Evolutionary conservation across 164 flowering plant genomes (phyloP).

Genomic region (Dillenia turbinata): DNA sequence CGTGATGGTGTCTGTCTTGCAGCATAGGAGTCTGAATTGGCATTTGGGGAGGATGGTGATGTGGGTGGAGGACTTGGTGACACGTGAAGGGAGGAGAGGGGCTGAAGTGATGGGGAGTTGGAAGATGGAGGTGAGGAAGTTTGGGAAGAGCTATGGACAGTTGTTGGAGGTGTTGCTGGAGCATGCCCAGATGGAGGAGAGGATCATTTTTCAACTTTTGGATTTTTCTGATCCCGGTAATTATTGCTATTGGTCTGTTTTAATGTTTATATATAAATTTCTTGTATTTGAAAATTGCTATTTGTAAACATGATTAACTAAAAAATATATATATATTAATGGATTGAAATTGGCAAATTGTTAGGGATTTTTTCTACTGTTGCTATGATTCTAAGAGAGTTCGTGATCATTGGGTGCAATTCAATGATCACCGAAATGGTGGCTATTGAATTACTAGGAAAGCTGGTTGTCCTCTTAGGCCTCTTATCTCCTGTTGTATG

Average conservation of each 20-base stretch:
- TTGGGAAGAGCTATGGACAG: slow-evolving; percentile 43
- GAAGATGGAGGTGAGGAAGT: slow-evolving; percentile 71
- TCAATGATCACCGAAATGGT: too few relatives aligned
- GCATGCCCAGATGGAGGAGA: slow-evolving; percentile 84
- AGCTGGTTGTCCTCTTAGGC: too few relatives aligned
- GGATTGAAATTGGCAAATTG: too few relatives aligned
- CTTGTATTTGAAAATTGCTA: too few relatives aligned
- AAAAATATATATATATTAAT: too few relatives aligned
- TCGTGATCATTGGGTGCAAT: too few relatives aligned
- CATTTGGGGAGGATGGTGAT: slow-evolving; percentile 54
- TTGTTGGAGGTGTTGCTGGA: slow-evolving; percentile 59
- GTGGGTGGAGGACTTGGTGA: slow-evolving; percentile 62
- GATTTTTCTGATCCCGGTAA: slow-evolving; percentile 66
- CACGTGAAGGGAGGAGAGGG: slow-evolving; percentile 31
- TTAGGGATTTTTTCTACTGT: too few relatives aligned
- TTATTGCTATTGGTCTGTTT: background rate
- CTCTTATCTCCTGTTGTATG: too few relatives aligned
- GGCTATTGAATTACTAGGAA: too few relatives aligned
- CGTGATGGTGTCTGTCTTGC: slow-evolving; percentile 42
- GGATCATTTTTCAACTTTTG: slow-evolving; percentile 50
- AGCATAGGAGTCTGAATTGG: slow-evolving; percentile 60
- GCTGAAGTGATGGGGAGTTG: slow-evolving; percentile 53
- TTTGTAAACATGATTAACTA: too few relatives aligned
- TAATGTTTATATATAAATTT: too few relatives aligned
- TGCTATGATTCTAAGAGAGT: too few relatives aligned